These are phyloP conservation scores for Nakazawaea peltata DNA, from an alignment of 805 yeast species.

Conservation along the genomic window DNA sequence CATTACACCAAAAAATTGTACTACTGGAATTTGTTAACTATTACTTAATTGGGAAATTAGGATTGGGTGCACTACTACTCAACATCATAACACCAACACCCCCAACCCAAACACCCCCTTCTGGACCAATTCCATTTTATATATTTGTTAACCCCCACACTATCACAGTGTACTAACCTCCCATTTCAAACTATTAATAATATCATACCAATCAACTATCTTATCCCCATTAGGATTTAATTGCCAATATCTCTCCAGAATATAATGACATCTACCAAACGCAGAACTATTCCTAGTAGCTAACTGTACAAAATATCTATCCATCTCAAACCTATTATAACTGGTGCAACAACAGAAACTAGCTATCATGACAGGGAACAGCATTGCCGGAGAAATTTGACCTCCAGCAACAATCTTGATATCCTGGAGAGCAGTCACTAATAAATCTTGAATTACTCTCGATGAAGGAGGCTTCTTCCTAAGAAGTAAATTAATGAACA, in stretches of 20 bases:
- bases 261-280: background rate
- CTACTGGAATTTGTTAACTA: no score
- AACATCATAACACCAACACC: no score
- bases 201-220: conserved; percentile 3
- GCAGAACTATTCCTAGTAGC: background rate
- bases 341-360: conserved; percentile 22
- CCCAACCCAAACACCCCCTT: no score
- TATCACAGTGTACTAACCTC: conserved; percentile 6
- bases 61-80: no score
- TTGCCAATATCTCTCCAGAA: conserved; percentile 6
- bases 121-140: no score
- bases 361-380: conserved; percentile 29
- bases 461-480: conserved; percentile 12
- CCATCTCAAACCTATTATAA: conserved; percentile 2
- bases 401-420: conserved; percentile 26
- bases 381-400: conserved; percentile 20
- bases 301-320: background rate
- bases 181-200: conserved; percentile 4
- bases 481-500: conserved; percentile 18
- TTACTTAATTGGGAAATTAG: no score
- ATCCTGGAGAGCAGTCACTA: conserved; percentile 9
- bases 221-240: conserved; percentile 1
- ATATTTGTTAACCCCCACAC: no score
- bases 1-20: no score
- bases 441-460: conserved; percentile 22